Base-by-base conservation (phyloP, 768 basidiomycete genomes). In the Podaxis sp. region DNA sequence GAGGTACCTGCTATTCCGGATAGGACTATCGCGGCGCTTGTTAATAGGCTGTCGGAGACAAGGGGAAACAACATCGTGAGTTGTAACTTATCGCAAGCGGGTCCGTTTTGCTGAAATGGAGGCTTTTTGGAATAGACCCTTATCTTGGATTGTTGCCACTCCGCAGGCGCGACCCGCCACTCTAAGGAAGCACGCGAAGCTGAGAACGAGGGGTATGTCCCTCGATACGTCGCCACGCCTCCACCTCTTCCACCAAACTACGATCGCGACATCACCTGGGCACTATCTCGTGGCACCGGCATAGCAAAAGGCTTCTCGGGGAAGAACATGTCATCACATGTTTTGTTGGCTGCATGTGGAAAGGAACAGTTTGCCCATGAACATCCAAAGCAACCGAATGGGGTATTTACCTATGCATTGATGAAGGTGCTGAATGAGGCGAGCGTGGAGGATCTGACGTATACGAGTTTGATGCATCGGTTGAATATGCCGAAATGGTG, bases 141-240 rank as follows among this genome's bases (percentile, higher is more conserved):
- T 15, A 78, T 83, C 50, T 70, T 83, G 5, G 82, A 82, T 58
- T 82, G 82, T 52, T 83, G 82, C 65, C 71, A 75, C 65, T 78
- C 82, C 4, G 78, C 71, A 0, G 77, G 78, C 0, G 70, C 76
- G 10, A 75, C 70, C 11, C 73, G 80, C 12, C 30, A 54, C 33
- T 22, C 8, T 3, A 41, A 53, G 7, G 49, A 52, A 20, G 17
- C 50, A 2, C 11, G 15, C 15, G 12, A 44, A 30, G 46, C n/a
- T 8, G 62, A n/a, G 7, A 44, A 48, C 38, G 58, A 64, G 1
- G 57, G 56, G 6, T 68, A 66, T 40, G 60, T 69, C 15, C 60
- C 70, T 24, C 73, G 76, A 26, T 67, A 65, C 30, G 68, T 75
- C 10, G 24, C 56, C 12, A 66, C 71, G 48, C 70, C 72, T 17